Evolutionary conservation across 73 alveolate species (phyloP), one percentile per base, ranked within the genome.

Genomic region (Paramecium tetraurelia): DNA sequence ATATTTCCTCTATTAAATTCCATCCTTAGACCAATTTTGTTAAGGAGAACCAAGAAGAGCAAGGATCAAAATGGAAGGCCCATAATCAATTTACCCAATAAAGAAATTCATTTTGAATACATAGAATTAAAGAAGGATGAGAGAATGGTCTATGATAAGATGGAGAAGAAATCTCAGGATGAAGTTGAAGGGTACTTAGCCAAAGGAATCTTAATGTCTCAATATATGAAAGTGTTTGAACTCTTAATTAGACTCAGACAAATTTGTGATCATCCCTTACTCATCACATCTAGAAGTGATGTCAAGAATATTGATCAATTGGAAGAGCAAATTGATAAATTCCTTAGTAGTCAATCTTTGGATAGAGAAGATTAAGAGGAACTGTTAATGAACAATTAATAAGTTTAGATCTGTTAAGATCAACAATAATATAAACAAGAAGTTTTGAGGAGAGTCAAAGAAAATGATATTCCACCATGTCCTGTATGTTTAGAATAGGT

Each of bases 201-300:
- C 12, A 57, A 93, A 89, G 93, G 95, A 6, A 92, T 71, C 11
- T 59, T 87, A 21, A 50, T 71, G 58, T 36, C 94, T 12, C 44
- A 93, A 50, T 75, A 86, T 21, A 84, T 86, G 89, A 89, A 84
- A 44, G 93, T 93, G 18, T 92, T 93, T 59, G 96, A 89, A 85
- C 29, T 92, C 1, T 43, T 93, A 18, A 36, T 93, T 10, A 93
- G 96, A 80, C 53, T 93, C 1, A 93, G 96, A 85, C 70, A 93
- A 58, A 63, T 92, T 38, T 93, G 96, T 92, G 93, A 93, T 85
- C 96, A 93, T 46, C 95, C 95, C 6, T 59, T 59, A 38, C 48
- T 93, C 1, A 31, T 93, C 14, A 92, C 92, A 18, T 92, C 86
- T 24, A 40, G 96, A 29, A 72, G 93, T 11, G 93, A 92, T 38